phyloP scores from a whole-genome alignment of 805 yeast species.

The Nakazawaea holstii region DNA sequence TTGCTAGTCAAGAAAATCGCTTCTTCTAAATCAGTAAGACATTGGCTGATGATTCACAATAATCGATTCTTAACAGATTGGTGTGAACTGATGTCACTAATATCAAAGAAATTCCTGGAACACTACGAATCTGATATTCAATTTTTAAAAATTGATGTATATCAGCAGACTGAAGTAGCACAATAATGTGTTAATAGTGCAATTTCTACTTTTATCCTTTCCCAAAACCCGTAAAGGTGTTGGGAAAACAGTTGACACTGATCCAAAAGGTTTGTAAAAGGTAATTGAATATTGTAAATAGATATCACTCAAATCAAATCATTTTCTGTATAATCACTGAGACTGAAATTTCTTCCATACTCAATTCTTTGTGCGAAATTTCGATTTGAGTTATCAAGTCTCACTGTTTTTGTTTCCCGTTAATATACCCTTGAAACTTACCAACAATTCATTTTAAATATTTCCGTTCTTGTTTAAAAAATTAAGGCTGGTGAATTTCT shows the following conservation, averaged over 20 bases:
- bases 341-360: background rate
- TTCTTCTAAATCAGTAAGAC: too few species aligned
- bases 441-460: constrained; percentile 1
- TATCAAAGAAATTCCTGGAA: constrained; percentile 24
- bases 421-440: constrained; percentile 1
- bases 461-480: background rate
- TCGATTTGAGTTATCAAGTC: background rate
- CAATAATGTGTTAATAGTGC: constrained; percentile 57
- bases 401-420: background rate
- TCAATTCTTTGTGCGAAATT: background rate
- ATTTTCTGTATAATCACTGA: constrained; percentile 4
- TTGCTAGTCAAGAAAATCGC: too few species aligned
- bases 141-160: constrained; percentile 71
- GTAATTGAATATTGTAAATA: constrained; percentile 19
- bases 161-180: constrained; percentile 53
- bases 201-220: constrained; percentile 70
- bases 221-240: constrained; percentile 53
- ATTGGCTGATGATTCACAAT: too few species aligned
- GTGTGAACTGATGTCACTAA: too few species aligned
- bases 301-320: background rate
- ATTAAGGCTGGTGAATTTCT: background rate
- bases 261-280: constrained; percentile 32
- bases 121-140: constrained; percentile 39
- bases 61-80: too few species aligned
- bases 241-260: constrained; percentile 63